Percentiles rank a stretch among this genome's conserved stretches.
Conservation (phyloP, 495 filamentous ascomycete species). For the Aspergillus mulundensis region DNA sequence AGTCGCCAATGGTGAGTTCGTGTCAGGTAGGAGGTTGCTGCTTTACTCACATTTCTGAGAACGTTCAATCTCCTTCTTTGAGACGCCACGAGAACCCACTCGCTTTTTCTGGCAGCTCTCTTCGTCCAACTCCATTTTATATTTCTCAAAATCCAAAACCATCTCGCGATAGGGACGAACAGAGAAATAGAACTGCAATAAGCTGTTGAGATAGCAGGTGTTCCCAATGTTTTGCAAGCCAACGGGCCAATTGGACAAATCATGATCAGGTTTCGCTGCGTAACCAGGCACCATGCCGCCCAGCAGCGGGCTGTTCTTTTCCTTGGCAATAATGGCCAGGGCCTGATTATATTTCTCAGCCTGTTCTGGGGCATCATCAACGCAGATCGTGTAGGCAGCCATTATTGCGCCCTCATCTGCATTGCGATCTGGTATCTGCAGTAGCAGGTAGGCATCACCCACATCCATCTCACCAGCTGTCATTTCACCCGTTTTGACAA, state of each 20-base stretch:
- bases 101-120: slow-evolving; percentile 56
- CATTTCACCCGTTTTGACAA: slow-evolving; percentile 51
- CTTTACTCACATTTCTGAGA: slow-evolving; percentile 64
- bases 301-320: slow-evolving; percentile 42
- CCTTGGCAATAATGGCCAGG: slow-evolving; percentile 47
- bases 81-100: slow-evolving; percentile 60
- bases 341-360: slow-evolving; percentile 46
- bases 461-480: slow-evolving; percentile 53
- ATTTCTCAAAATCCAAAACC: slow-evolving; percentile 66
- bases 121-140: slow-evolving; percentile 60
- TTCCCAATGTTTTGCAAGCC: slow-evolving; percentile 92
- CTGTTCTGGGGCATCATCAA: slow-evolving; percentile 47
- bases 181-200: slow-evolving; percentile 93
- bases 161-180: slow-evolving; percentile 78
- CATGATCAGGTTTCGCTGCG: slow-evolving; percentile 28
- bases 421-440: slow-evolving; percentile 52
- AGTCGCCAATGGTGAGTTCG: background rate
- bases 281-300: slow-evolving; percentile 33
- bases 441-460: slow-evolving; percentile 52
- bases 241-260: slow-evolving; percentile 59
- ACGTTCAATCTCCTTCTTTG: slow-evolving; percentile 57
- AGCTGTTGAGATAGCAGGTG: slow-evolving; percentile 96
- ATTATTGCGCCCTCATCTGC: slow-evolving; percentile 49
- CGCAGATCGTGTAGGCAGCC: slow-evolving; percentile 46
- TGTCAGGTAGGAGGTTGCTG: background rate